These are phyloP conservation scores for Artomyces pyxidatus DNA, from an alignment of 768 basidiomycete genomes.

Conservation along the genomic window DNA sequence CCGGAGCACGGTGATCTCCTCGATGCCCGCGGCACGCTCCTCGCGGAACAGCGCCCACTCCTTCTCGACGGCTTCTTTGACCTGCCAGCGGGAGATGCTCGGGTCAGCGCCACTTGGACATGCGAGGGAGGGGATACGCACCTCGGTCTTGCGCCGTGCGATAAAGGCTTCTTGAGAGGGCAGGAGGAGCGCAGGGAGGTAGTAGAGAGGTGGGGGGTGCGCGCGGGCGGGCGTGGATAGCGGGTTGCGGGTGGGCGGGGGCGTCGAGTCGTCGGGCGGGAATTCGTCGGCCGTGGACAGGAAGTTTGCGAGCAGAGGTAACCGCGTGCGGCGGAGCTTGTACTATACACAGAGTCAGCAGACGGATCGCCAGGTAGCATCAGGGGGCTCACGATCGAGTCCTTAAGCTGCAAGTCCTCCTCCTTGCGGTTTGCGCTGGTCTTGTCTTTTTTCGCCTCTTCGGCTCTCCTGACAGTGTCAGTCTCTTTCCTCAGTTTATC, in stretches of 20 bases:
- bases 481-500: slow-evolving; percentile 78
- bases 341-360: slow-evolving; percentile 33
- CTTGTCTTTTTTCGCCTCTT: slow-evolving; percentile 83
- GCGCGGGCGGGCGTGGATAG: slow-evolving; percentile 47
- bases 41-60: slow-evolving; percentile 61
- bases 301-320: slow-evolving; percentile 71
- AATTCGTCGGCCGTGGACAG: slow-evolving; percentile 67
- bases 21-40: slow-evolving; percentile 50
- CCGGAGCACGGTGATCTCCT: slow-evolving; percentile 55
- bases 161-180: slow-evolving; percentile 66
- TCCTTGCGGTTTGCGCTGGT: slow-evolving; percentile 68
- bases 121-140: slow-evolving; percentile 19
- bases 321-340: slow-evolving; percentile 62
- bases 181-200: slow-evolving; percentile 62
- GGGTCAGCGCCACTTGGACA: neutral
- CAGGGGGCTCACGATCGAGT: slow-evolving; percentile 57
- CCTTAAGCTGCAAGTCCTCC: slow-evolving; percentile 74
- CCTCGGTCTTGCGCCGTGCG: slow-evolving; percentile 53
- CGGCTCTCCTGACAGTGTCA: slow-evolving; percentile 76
- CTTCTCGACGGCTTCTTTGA: slow-evolving; percentile 50
- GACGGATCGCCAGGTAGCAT: neutral
- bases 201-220: slow-evolving; percentile 73
- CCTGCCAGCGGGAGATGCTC: too few species aligned
- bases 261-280: slow-evolving; percentile 27
- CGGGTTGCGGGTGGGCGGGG: slow-evolving; percentile 24